phyloP scores from a whole-genome alignment of 176 grass and related monocot genomes.

The Bothriochloa decipiens region DNA sequence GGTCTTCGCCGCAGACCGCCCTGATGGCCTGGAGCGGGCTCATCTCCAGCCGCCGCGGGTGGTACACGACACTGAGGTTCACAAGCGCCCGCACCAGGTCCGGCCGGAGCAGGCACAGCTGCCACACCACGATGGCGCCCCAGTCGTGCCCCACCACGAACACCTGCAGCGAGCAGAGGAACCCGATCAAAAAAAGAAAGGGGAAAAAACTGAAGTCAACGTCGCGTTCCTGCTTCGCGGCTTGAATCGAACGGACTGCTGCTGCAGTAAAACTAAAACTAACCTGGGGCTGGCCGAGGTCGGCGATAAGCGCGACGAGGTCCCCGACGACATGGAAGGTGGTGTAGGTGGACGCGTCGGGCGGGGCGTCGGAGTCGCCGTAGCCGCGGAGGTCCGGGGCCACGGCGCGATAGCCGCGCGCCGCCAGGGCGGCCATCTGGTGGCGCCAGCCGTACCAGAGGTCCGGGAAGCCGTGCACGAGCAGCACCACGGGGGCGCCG shows the following conservation, averaged over 20 bases:
- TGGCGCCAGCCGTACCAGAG: constrained; percentile 91
- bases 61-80: constrained; percentile 64
- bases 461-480: constrained; percentile 89
- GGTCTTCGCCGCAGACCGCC: constrained; percentile 58
- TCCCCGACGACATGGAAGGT: constrained; percentile 77
- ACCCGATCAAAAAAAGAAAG: neutral
- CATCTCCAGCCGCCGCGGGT: constrained; percentile 35
- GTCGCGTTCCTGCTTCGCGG: neutral
- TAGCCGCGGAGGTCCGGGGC: constrained; percentile 80
- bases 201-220: neutral
- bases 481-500: constrained; percentile 46
- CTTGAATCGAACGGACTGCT: neutral
- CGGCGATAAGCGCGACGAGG: constrained; percentile 76
- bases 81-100: constrained; percentile 79
- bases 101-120: constrained; percentile 71
- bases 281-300: constrained; percentile 61
- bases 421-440: constrained; percentile 66
- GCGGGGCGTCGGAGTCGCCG: constrained; percentile 62
- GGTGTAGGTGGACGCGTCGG: constrained; percentile 45
- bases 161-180: constrained; percentile 42
- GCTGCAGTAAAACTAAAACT: neutral
- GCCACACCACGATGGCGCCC: constrained; percentile 77
- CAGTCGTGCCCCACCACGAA: constrained; percentile 86
- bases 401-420: constrained; percentile 64
- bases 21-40: constrained; percentile 58